These are phyloP conservation scores for Tuber magnatum DNA, from an alignment of 495 filamentous ascomycete genomes.

Conservation along the genomic window DNA sequence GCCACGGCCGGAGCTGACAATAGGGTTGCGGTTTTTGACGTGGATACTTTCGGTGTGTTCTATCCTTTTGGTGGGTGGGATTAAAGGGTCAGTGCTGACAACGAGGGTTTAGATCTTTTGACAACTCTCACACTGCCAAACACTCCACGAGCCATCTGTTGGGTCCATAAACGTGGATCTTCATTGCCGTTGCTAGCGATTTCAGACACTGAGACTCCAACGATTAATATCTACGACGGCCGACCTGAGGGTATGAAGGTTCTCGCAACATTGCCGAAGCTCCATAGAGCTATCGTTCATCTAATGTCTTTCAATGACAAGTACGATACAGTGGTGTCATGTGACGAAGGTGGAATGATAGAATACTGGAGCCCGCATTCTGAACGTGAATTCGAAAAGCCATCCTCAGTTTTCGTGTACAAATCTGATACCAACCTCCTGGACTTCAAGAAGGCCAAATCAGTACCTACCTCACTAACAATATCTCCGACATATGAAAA, in stretches of 20 bases:
- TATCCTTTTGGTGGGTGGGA: background rate
- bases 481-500: slow-evolving; percentile 76
- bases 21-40: slow-evolving; percentile 92
- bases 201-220: slow-evolving; percentile 66
- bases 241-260: slow-evolving; percentile 66
- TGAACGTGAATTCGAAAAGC: slow-evolving; percentile 73
- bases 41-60: slow-evolving; percentile 71
- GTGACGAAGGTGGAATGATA: slow-evolving; percentile 85
- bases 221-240: slow-evolving; percentile 80
- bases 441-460: slow-evolving; percentile 89
- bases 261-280: slow-evolving; percentile 61
- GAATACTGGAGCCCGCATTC: slow-evolving; percentile 80
- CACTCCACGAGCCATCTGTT: slow-evolving; percentile 73
- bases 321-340: slow-evolving; percentile 83
- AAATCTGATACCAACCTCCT: slow-evolving; percentile 92
- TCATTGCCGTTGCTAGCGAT: slow-evolving; percentile 80
- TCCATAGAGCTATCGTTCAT: slow-evolving; percentile 72
- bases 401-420: slow-evolving; percentile 78
- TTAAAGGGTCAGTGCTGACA: slow-evolving; percentile 14
- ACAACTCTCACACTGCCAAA: slow-evolving; percentile 70
- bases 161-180: slow-evolving; percentile 82
- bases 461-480: slow-evolving; percentile 71
- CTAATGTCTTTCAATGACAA: slow-evolving; percentile 82
- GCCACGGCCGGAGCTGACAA: slow-evolving; percentile 81
- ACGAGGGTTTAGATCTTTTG: slow-evolving; percentile 56